Percentiles rank a stretch among this genome's conserved stretches.
phyloP scores from a whole-genome alignment of 1,139 yeast genomes.

The Suhomyces yuchorum region DNA sequence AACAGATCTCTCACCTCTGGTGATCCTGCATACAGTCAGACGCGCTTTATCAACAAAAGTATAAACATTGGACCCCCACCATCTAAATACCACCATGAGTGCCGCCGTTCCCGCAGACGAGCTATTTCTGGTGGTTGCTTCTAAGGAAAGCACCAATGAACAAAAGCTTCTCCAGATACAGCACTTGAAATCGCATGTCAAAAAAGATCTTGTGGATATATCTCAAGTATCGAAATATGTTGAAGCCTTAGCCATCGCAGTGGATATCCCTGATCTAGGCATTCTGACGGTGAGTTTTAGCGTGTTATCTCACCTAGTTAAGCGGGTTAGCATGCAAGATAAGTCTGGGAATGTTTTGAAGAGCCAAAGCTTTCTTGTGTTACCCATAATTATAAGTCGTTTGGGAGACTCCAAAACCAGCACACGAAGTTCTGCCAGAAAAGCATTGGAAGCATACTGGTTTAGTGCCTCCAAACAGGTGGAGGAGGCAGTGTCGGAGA shows the following conservation, averaged over 20 bases:
- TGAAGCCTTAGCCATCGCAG: conserved; percentile 54
- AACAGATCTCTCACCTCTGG: neutral
- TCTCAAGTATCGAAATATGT: conserved; percentile 56
- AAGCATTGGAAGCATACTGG: conserved; percentile 69
- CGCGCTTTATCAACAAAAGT: conserved; percentile 4
- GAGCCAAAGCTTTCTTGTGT: conserved; percentile 48
- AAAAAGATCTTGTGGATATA: conserved; percentile 62
- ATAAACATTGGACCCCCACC: conserved; percentile 2
- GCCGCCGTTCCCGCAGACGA: conserved; percentile 24
- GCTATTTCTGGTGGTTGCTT: conserved; percentile 28
- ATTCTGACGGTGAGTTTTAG: conserved; percentile 59
- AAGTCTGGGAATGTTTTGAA: conserved; percentile 47
- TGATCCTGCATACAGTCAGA: neutral
- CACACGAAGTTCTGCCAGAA: conserved; percentile 51
- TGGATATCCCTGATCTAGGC: conserved; percentile 42
- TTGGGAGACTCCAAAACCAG: conserved; percentile 51
- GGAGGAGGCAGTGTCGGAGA: conserved; percentile 49
- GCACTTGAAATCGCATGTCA: conserved; percentile 67
- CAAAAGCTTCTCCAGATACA: conserved; percentile 44
- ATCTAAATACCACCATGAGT: conserved; percentile 9
- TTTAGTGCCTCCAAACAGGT: conserved; percentile 59
- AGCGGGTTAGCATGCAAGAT: conserved; percentile 76
- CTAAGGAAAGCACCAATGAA: conserved; percentile 21
- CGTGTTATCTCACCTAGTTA: conserved; percentile 72
- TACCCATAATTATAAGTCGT: conserved; percentile 59